Base-by-base conservation (phyloP, 345 rosid species). In the Aurinia saxatilis region DNA sequence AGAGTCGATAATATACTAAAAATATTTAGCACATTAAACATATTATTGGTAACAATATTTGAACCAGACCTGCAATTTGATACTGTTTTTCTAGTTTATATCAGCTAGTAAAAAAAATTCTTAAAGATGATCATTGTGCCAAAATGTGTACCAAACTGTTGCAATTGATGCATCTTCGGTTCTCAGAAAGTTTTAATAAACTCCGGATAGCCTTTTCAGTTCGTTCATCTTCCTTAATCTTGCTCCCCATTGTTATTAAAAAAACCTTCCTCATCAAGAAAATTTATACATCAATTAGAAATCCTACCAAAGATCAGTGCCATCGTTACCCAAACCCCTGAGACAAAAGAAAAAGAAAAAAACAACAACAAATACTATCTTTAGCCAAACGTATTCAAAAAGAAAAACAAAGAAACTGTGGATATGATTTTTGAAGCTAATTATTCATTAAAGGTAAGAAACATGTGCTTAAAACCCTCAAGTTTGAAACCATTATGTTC, bases 141-240 rank as follows among this genome's bases (percentile, higher is more conserved):
- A 53, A 52, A 67, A 52, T 8, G 2, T 42, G 35, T 81, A 90
- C 99, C 91, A 93, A 64, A 47, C 75, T 73, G 25, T 82, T 82
- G 85, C 99, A 93, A 53, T 84, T 93, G 74, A 93, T 82, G 63
- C 97, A 93, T 54, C 87, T 77, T 16, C 86, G 77, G 66, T 93
- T 93, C 78, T 82, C 90, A 0, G 95, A 81, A 58, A 81, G 91
- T 58, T 81, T 90, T 68, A 82, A 60, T 65, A 93, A 85, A 63
- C 77, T 75, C 0, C 96, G 88, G 50, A 93, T 75, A 34, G 78
- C 76, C 80, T 68, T 80, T 65, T 87, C 99, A 13, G 76, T 68
- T 57, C 76, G 81, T 15, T 90, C 91, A 5, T 82, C 91, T 63
- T 87, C 97, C 74, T 82, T 87, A 47, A 58, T 61, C 53, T 58